Conservation (phyloP, 495 filamentous ascomycete species). For the Parathielavia hyrcaniae region DNA sequence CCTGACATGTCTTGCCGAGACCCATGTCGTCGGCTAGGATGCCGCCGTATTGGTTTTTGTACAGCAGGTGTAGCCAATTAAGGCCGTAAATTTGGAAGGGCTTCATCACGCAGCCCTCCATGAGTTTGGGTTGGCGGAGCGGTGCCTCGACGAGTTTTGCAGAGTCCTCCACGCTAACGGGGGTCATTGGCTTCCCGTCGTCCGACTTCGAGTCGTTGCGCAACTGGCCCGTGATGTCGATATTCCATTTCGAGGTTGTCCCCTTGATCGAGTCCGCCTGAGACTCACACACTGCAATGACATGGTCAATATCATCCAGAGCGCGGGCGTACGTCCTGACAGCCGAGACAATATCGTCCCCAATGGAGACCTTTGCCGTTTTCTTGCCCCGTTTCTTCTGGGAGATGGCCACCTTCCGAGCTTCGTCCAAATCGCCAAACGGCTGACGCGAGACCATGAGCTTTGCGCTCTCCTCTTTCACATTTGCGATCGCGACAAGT, state of each 20-base stretch:
- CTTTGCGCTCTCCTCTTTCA: conserved; percentile 59
- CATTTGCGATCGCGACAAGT: conserved; percentile 69
- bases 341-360: conserved; percentile 36
- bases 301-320: conserved; percentile 63
- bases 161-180: conserved; percentile 23
- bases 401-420: conserved; percentile 53
- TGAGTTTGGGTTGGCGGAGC: conserved; percentile 58
- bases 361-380: conserved; percentile 31
- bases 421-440: conserved; percentile 55
- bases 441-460: conserved; percentile 63
- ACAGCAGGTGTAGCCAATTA: conserved; percentile 85
- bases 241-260: conserved; percentile 70
- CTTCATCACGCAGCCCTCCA: conserved; percentile 70
- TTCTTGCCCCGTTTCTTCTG: conserved; percentile 37
- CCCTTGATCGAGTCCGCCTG: conserved; percentile 61
- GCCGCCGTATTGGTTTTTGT: conserved; percentile 66
- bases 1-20: conserved; percentile 93
- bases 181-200: conserved; percentile 29
- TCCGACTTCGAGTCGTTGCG: conserved; percentile 22
- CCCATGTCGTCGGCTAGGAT: conserved; percentile 99
- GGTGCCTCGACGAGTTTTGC: conserved; percentile 29
- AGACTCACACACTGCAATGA: conserved; percentile 65
- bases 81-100: conserved; percentile 91
- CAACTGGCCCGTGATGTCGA: conserved; percentile 59
- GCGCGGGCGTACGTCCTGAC: conserved; percentile 31